Conservation (phyloP, 2,329 filamentous ascomycete species). For the Penicillium sp. region DNA sequence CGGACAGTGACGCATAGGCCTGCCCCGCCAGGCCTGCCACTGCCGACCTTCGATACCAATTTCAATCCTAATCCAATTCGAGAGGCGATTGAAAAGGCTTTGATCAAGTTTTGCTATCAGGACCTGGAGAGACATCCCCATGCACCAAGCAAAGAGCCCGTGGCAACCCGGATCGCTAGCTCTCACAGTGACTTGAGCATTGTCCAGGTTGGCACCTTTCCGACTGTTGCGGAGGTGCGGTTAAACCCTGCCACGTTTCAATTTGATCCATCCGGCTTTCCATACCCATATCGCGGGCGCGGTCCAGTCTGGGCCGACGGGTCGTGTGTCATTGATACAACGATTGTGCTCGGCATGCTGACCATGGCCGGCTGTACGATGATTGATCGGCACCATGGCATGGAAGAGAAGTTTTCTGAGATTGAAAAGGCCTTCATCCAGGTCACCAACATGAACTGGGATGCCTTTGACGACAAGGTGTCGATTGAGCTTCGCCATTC, state of each 20-base stretch:
- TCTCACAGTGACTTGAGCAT: slow-evolving; percentile 18
- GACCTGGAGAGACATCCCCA: slow-evolving; percentile 34
- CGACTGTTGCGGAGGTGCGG: slow-evolving; percentile 20
- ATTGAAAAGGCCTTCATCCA: slow-evolving; percentile 32
- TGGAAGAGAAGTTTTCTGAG: slow-evolving; percentile 17
- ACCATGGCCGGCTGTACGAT: slow-evolving; percentile 40
- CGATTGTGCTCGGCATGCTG: slow-evolving; percentile 40
- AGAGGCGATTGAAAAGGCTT: slow-evolving; percentile 27
- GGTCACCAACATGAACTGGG: slow-evolving; percentile 33
- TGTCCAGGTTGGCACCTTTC: slow-evolving; percentile 19
- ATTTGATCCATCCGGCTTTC: slow-evolving; percentile 23
- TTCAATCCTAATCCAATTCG: slow-evolving; percentile 8
- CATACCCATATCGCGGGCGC: slow-evolving; percentile 32
- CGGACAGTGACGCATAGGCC: too few species aligned
- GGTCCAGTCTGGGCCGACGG: slow-evolving; percentile 31
- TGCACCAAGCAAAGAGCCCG: slow-evolving; percentile 18
- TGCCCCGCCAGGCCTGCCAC: too few species aligned
- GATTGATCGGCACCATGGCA: slow-evolving; percentile 28
- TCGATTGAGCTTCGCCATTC: slow-evolving; percentile 22
- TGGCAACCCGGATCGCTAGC: slow-evolving; percentile 17
- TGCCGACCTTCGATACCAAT: too few species aligned
- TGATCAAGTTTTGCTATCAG: slow-evolving; percentile 32
- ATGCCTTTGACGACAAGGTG: slow-evolving; percentile 20
- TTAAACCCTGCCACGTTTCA: slow-evolving; percentile 14
- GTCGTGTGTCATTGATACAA: slow-evolving; percentile 35